Conservation (phyloP, 768 basidiomycete genomes). For the Phylloporus arenicola region DNA sequence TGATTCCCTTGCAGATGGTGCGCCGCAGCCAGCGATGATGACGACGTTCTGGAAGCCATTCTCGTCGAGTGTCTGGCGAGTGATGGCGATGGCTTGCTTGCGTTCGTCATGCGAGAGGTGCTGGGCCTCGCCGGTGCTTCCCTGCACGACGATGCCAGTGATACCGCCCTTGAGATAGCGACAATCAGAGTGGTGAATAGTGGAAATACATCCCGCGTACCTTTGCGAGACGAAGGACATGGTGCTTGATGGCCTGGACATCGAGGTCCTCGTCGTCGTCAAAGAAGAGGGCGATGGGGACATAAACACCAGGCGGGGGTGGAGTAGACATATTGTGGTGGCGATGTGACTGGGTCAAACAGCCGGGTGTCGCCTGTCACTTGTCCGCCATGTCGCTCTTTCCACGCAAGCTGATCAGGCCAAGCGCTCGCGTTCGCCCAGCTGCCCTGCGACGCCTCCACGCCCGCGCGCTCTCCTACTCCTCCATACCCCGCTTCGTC, state of each 20-base stretch:
- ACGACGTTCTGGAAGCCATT: background rate
- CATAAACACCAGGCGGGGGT: background rate
- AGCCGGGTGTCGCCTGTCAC: too few species aligned
- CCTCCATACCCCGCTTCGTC: conserved; percentile 84
- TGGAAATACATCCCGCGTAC: background rate
- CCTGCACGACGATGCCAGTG: conserved; percentile 67
- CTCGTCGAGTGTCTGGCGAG: conserved; percentile 33
- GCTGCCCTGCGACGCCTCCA: conserved; percentile 52
- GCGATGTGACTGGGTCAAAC: too few species aligned
- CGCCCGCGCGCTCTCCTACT: conserved; percentile 74
- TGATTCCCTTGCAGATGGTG: background rate
- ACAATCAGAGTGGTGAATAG: background rate
- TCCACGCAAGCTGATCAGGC: background rate
- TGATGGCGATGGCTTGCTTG: conserved; percentile 54
- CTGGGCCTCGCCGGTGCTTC: conserved; percentile 73
- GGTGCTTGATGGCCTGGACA: background rate
- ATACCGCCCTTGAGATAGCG: conserved; percentile 51
- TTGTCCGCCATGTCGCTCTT: conserved; percentile 1
- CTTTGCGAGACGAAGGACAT: background rate
- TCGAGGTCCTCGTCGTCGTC: background rate
- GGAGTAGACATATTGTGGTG: background rate
- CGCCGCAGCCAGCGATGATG: background rate
- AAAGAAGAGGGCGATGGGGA: background rate
- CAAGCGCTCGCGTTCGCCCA: background rate
- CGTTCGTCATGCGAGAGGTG: conserved; percentile 72